phyloP scores from a whole-genome alignment of 2,329 filamentous ascomycete species.

The Chaetothyriales sp. region DNA sequence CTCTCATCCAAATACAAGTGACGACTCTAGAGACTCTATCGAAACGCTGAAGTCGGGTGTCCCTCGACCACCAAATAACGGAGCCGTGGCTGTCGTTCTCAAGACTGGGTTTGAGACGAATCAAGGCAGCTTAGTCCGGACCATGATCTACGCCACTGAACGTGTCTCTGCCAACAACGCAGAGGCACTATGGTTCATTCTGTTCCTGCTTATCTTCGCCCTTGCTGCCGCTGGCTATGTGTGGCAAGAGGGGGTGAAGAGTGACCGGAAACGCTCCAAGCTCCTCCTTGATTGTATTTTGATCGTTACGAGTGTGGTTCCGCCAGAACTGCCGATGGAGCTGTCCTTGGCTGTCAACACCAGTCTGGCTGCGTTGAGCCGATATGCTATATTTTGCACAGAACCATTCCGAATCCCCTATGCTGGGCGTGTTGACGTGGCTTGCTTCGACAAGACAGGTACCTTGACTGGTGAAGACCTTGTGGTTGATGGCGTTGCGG shows the following conservation, averaged over 20 bases:
- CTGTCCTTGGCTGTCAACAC: conserved; percentile 95
- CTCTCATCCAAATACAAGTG: conserved; percentile 67
- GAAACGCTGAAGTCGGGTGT: conserved; percentile 61
- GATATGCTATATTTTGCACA: conserved; percentile 94
- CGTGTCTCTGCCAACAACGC: conserved; percentile 96
- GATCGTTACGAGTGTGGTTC: conserved; percentile 94
- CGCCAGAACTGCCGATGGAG: conserved; percentile 97
- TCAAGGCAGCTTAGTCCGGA: conserved; percentile 90
- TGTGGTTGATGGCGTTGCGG: conserved; percentile 92
- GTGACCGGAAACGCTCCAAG: conserved; percentile 94
- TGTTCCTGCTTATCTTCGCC: conserved; percentile 91
- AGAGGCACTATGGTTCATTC: conserved; percentile 90
- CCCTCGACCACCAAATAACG: conserved; percentile 73
- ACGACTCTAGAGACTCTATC: conserved; percentile 44
- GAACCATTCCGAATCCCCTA: conserved; percentile 97
- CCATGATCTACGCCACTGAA: conserved; percentile 99
- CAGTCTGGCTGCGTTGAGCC: conserved; percentile 82
- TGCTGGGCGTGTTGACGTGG: conserved; percentile 84
- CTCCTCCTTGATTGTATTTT: conserved; percentile 91
- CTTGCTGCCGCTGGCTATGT: conserved; percentile 98
- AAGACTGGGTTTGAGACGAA: conserved; percentile 99
- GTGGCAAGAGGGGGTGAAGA: conserved; percentile 88
- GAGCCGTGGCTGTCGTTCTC: conserved; percentile 81
- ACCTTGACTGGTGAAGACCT: conserved; percentile 92
- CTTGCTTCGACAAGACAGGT: conserved; percentile 97